Conservation (phyloP, 2,329 filamentous ascomycete genomes). For the Pyrenophora graminea region DNA sequence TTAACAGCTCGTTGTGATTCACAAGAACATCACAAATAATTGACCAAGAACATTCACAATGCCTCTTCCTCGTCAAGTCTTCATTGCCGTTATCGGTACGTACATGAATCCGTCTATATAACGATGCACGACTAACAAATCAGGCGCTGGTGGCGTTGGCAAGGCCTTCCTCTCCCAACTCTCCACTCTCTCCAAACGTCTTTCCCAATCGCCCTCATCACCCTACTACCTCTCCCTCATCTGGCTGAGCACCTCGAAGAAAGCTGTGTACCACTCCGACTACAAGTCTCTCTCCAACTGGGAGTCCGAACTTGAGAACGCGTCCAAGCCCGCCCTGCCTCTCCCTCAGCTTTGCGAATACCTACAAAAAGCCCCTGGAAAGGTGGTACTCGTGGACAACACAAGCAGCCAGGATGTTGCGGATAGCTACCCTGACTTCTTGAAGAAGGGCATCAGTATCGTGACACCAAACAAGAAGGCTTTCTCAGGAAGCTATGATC, state of each 20-base stretch:
- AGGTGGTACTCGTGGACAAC: conserved; percentile 89
- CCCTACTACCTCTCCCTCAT: conserved; percentile 74
- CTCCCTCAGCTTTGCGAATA: conserved; percentile 75
- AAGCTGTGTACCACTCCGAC: conserved; percentile 74
- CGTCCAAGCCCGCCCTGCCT: conserved; percentile 66
- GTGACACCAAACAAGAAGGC: conserved; percentile 99
- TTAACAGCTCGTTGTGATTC: neutral
- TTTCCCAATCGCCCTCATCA: conserved; percentile 55
- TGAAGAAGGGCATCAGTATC: conserved; percentile 82
- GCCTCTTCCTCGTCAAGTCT: conserved; percentile 51
- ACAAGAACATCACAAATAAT: conserved; percentile 2
- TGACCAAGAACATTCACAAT: conserved; percentile 32
- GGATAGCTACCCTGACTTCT: conserved; percentile 77
- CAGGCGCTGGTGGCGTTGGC: conserved; percentile 90
- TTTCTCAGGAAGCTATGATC: conserved; percentile 77
- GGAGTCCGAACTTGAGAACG: conserved; percentile 64
- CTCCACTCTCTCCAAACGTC: conserved; percentile 66
- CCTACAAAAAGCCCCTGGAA: conserved; percentile 75
- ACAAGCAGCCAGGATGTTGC: conserved; percentile 89
- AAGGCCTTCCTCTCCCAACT: conserved; percentile 89
- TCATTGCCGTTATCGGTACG: conserved; percentile 54
- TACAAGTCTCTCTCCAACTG: conserved; percentile 69
- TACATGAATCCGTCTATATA: neutral
- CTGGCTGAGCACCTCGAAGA: conserved; percentile 84
- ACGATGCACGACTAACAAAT: conserved; percentile 10